These are phyloP conservation scores for Lepiota brunneoincarnata DNA, from an alignment of 768 basidiomycete genomes.

Conservation along the genomic window DNA sequence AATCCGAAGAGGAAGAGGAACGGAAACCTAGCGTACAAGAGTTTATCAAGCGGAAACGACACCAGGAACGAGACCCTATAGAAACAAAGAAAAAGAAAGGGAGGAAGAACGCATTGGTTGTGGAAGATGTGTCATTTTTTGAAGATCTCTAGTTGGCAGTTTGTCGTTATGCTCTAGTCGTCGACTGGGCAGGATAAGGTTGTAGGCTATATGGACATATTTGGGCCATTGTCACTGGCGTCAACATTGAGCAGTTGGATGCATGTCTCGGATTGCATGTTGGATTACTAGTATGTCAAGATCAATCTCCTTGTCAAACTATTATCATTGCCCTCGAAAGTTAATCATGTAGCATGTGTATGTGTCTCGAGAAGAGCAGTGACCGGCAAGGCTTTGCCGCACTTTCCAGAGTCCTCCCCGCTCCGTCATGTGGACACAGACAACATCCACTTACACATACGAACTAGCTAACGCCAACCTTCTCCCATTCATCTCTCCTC, in stretches of 20 bases:
- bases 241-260: background rate
- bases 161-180: background rate
- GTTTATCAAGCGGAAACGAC: conserved; percentile 54
- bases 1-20: conserved; percentile 19
- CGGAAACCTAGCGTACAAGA: conserved; percentile 21
- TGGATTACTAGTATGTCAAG: background rate
- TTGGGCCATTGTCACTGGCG: too few species aligned
- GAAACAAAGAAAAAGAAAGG: conserved; percentile 52
- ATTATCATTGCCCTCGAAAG: background rate
- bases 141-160: conserved; percentile 47
- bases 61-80: conserved; percentile 49
- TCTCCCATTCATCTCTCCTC: background rate
- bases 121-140: conserved; percentile 59
- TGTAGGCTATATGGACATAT: too few species aligned
- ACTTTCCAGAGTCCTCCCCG: too few species aligned
- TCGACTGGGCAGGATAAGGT: background rate
- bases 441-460: background rate
- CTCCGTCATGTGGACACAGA: background rate
- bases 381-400: background rate
- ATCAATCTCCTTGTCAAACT: background rate
- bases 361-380: background rate
- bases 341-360: background rate
- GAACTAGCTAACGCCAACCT: background rate
- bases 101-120: conserved; percentile 56
- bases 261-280: background rate